These are phyloP conservation scores for Kalaharituber pfeilii DNA, from an alignment of 2,329 filamentous ascomycete genomes.

Conservation along the genomic window DNA sequence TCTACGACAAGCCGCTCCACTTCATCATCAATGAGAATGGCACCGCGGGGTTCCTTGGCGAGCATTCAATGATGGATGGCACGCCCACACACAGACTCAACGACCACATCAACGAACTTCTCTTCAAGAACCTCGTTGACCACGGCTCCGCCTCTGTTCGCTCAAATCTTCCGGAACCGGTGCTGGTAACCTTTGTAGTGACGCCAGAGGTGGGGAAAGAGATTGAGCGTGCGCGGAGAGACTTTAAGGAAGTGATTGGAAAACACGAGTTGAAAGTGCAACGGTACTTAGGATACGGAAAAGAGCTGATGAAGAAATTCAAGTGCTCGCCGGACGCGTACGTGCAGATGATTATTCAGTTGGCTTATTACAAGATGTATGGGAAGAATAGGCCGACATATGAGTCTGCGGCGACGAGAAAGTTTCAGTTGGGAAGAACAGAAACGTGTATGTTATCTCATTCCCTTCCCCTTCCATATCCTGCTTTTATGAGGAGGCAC, in stretches of 20 bases:
- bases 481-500: background rate
- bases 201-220: conserved; percentile 56
- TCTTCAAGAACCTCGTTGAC: conserved; percentile 88
- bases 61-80: conserved; percentile 99
- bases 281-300: conserved; percentile 93
- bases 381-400: conserved; percentile 95
- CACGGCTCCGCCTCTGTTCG: conserved; percentile 62
- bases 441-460: conserved; percentile 54
- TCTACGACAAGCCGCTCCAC: conserved; percentile 95
- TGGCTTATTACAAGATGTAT: conserved; percentile 98
- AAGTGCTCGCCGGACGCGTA: conserved; percentile 95
- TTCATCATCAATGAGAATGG: conserved; percentile 98
- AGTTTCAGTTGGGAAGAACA: conserved; percentile 90
- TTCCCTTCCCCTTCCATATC: background rate
- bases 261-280: conserved; percentile 85
- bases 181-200: conserved; percentile 59
- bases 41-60: conserved; percentile 90
- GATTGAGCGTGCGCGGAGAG: conserved; percentile 57
- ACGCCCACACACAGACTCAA: conserved; percentile 94
- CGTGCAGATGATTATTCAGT: conserved; percentile 95
- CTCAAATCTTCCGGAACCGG: conserved; percentile 67
- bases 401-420: conserved; percentile 83
- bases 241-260: conserved; percentile 67
- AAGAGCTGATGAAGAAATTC: conserved; percentile 98
- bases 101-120: conserved; percentile 80